Percentiles rank a stretch among this genome's conserved stretches.
Conservation (phyloP, 164 flowering plant genomes). For the Magnolia officinalis region DNA sequence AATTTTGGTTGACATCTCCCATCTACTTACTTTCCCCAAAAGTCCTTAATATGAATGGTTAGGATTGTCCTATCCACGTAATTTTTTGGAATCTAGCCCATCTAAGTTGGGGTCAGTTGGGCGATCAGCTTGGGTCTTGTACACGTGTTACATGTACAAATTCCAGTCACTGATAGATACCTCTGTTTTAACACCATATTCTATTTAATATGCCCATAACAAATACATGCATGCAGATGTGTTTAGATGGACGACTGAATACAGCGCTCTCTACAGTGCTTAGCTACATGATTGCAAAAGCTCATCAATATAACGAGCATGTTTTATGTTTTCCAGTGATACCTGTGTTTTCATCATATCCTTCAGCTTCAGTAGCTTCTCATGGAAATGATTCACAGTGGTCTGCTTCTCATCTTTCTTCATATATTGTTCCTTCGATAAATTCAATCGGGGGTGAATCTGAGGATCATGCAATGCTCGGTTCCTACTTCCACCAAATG, state of each 20-base stretch:
- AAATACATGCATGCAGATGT: not conserved
- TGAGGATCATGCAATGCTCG: slow-evolving; percentile 69
- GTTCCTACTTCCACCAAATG: slow-evolving; percentile 89
- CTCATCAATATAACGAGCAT: not conserved
- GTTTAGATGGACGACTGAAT: not conserved
- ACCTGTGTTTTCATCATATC: slow-evolving; percentile 89
- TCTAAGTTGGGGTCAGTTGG: no score
- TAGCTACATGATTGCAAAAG: not conserved
- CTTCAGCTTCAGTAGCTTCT: slow-evolving; percentile 87
- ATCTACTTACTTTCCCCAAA: not conserved
- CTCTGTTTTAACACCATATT: no score
- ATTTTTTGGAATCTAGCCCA: no score
- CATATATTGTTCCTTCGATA: slow-evolving; percentile 78
- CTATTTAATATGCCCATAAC: not conserved
- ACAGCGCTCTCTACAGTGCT: not conserved
- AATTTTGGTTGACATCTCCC: not conserved
- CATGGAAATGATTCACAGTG: slow-evolving; percentile 84
- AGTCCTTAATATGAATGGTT: no score
- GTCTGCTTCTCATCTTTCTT: slow-evolving; percentile 71
- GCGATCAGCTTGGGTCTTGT: no score
- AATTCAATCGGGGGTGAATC: slow-evolving; percentile 49
- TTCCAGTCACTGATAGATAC: no score
- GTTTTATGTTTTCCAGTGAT: not conserved
- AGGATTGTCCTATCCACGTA: no score
- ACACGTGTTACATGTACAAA: no score